Percentiles rank a stretch among this genome's conserved stretches.
phyloP scores from a whole-genome alignment of 75 land plant species.

The Pseudotsuga menziesii region DNA sequence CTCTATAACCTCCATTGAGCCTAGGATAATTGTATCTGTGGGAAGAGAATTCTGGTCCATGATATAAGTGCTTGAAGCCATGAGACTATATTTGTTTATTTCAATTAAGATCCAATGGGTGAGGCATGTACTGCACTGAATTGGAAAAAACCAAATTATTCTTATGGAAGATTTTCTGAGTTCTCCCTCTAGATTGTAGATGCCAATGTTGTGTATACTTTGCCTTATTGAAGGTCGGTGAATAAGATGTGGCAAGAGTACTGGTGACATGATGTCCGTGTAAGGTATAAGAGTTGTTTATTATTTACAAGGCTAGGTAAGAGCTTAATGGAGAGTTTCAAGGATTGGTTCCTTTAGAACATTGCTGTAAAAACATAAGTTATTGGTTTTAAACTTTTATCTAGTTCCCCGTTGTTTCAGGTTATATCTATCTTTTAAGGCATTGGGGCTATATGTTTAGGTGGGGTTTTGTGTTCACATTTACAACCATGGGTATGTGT shows the following conservation, averaged over 20 bases:
- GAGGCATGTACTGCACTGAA: background rate
- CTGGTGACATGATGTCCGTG: background rate
- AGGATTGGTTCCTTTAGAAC: background rate
- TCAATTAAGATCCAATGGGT: background rate
- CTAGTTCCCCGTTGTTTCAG: background rate
- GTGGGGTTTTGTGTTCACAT: background rate
- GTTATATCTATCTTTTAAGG: background rate
- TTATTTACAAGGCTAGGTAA: background rate
- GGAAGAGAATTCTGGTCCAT: background rate
- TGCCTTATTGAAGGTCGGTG: background rate
- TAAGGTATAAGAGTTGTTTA: background rate
- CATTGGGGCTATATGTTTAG: background rate
- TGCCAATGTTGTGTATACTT: background rate
- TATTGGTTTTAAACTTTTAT: background rate
- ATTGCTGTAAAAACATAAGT: background rate
- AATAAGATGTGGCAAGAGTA: background rate
- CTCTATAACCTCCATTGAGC: background rate
- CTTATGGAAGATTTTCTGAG: slow-evolving; percentile 1
- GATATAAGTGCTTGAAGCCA: background rate
- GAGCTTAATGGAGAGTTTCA: background rate
- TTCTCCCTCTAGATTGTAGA: background rate
- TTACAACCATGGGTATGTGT: background rate
- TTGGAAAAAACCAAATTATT: background rate
- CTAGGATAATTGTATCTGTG: background rate
- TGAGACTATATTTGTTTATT: background rate